Evolutionary conservation across 1,139 yeast species (phyloP), one percentile per base, ranked within the genome.

Genomic region (Taphrina communis): DNA sequence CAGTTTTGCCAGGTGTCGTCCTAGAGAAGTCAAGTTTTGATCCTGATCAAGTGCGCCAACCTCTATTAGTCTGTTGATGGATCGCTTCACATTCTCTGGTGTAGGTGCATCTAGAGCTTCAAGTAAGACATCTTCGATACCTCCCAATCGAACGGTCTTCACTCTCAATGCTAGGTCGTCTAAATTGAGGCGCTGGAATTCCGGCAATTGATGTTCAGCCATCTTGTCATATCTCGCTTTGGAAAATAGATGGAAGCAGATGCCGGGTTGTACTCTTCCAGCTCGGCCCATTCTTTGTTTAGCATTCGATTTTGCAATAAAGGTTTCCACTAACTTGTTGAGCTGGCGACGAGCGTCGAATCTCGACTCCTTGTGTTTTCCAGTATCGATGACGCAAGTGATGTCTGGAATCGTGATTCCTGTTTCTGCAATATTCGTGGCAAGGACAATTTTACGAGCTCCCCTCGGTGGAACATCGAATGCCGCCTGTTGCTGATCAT

Each of bases 251-350:
- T 87, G 90, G 77, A 84, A 90, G 71, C 94, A 89, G 21, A 80
- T 79, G 73, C 96, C 96, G 44, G 81, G 82, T 50, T 86, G 84
- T 35, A 90, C 88, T 84, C 96, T 89, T 72, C 96, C 96, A 19
- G 96, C 89, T 82, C 96, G 87, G 76, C 96, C 96, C 76, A 93
- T 81, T 79, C 96, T 84, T 77, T 90, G 96, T 57, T 84, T 83
- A 35, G 86, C 84, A 77, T 90, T 96, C 0, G 96, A 94, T 73
- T 83, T 83, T 0, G 95, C 88, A 66, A 89, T 88, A 88, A 93
- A 90, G 12, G 83, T 81, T 75, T 89, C 94, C 12, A 86, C 78
- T 65, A 90, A 80, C 70, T 84, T 85, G 0, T 92, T 87, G 1
- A 90, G 82, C 72, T 87, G 87, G 31, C 85, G 81, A 56, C 79